Base-by-base conservation (phyloP, 768 basidiomycete species). In the Trametes coccinea region DNA sequence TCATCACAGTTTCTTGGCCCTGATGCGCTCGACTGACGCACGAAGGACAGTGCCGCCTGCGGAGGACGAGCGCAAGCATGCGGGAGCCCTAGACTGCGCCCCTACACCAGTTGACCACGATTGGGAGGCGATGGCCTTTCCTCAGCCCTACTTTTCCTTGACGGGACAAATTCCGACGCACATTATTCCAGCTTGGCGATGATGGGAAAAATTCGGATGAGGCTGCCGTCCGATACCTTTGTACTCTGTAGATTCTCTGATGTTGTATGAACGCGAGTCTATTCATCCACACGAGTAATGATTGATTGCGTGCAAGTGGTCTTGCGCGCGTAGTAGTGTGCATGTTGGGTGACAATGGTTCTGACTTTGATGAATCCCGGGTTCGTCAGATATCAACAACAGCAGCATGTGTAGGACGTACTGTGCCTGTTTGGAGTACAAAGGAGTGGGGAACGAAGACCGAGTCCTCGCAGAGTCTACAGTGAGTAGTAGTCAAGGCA, bases 111-210 rank as follows among this genome's bases (percentile, higher is more conserved):
- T 22, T 27, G 33, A 58, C 37, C 47, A 43, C 5, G 56, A 58
- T 11, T 49, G 47, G 56, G 56, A 50, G 40, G 56, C 39, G 40
- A 8, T 50, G 1, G 48, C 29, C 3, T 49, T 50, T 39, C 48
- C 48, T 6, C 56, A 40, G 37, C 48, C 56, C 14, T 43, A 41
- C 40, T 50, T 50, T 14, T 49, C 56, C 39, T 16, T 58, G 5
- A 43, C 48, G 14, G 56, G 56, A 7, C 47, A 58, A 50, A 27
- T 48, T 8, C 56, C 56, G 5, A 50, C 56, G 16, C 56, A 48
- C 29, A 50, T 50, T 16, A 8, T 50, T 29, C 11, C 56, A 29
- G 39, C 39, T 5, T 58, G 56, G 56, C 22, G 56, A 41, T 58
- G 33, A 49, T 5, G 5, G 22, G 45, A 17, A 1, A 46, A 3